Evolutionary conservation across 2,329 filamentous ascomycete species (phyloP), one percentile per base, ranked within the genome.

Genomic region (Ascochyta viciae-villosae): DNA sequence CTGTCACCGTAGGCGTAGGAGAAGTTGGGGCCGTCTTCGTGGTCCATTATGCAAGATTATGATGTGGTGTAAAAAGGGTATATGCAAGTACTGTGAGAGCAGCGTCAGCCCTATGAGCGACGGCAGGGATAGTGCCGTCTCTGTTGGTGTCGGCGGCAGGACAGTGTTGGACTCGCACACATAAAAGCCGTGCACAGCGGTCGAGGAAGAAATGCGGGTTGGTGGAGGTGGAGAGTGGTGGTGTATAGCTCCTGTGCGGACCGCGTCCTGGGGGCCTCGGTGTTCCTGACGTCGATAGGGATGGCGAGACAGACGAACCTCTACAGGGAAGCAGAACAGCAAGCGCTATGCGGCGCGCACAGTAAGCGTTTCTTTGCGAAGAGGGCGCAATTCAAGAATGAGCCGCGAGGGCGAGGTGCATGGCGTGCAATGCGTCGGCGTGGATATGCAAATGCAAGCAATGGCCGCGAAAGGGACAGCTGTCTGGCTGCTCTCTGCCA

Each of bases 1-100:
- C 61, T 57, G 54, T 65, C 67, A 38, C 62, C 63, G 62, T 70
- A 76, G 44, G 77, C 77, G 66, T 74, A 75, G 44, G 74, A 74
- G 62, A 76, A 77, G 64, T 78, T 73, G 53, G 76, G 75, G 22
- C 63, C 73, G 60, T 68, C 68, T 27, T 74, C 71, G 61, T 68
- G 50, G 38, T 71, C 71, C 73, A 75, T 76, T 64, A 63, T 62
- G 64, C 45, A 40, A 48, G 53, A 72, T 71, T 63, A 66, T 16
- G 60, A 67, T 57, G 37, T 49, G 58, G 54, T 50, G 61, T 56
- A 50, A 58, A 66, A 68, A 58, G 70, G 67, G 66, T 72, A 74
- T 73, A 68, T 72, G 70, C 47, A 71, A 72, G 64, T 65, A 72
- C 72, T 74, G 58, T 19, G 52, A 46, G 24, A 22, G 27, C 2